Base-by-base conservation (phyloP, 2,329 filamentous ascomycete species). In the Apiospora marii region DNA sequence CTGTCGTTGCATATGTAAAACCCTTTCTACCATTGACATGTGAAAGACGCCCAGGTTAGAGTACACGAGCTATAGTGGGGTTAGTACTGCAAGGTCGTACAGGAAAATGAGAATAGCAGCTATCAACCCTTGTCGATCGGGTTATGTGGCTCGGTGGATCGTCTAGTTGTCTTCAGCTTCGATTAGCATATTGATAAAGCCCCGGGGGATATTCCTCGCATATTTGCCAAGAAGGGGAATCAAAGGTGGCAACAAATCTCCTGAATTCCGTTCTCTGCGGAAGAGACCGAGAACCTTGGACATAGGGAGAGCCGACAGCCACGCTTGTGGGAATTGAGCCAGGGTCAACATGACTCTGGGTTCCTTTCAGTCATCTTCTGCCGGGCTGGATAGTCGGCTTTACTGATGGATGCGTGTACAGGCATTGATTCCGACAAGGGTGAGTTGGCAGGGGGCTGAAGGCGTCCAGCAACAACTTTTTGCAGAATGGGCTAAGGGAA, bases 1-100 rank as follows among this genome's bases (percentile, higher is more conserved):
- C 19, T 64, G 58, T 64, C 58, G 58, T 64, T 24, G 58, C 58
- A 64, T 64, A 64, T 64, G 58, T 64, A 64, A n/a, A 64, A 64
- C 22, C 19, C n/a, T n/a, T 34, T 41, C 58, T 41, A 41, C 58
- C 8, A 34, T 41, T 64, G 58, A 64, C 58, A 64, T 64, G 58
- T 64, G 58, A 64, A 41, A 64, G 16, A 22, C n/a, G 34, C 58
- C 58, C 58, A 41, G 58, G 30, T 34, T 22, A n/a, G 19, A 41
- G 58, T 64, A 64, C 58, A 64, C n/a, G 58, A 64, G 58, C 34
- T 41, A 41, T 64, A 64, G 58, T 64, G 58, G 58, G 58, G 58
- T 64, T 64, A 22, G 58, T 41, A 41, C 58, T 24, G 58, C 8
- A 37, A n/a, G 58, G 30, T 37, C 34, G 34, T 37, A 30, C 58